Percentiles rank a stretch among this genome's conserved stretches.
phyloP scores from a whole-genome alignment of 441 rosid genomes.

The Populus hybrid region DNA sequence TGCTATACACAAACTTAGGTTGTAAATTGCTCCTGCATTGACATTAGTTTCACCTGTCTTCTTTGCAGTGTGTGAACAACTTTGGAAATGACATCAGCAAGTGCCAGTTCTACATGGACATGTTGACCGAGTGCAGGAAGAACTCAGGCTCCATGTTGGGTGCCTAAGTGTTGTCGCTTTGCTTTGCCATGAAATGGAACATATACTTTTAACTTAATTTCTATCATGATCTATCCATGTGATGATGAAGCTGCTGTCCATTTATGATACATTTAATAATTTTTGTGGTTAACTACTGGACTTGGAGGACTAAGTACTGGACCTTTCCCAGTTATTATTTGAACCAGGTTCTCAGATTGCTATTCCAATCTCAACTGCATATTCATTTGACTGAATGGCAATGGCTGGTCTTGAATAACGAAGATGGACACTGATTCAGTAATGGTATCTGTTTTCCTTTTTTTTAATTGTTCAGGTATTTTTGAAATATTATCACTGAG shows the following conservation, averaged over 20 bases:
- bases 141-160: slow-evolving; percentile 47
- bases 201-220: background rate
- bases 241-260: slow-evolving; percentile 17
- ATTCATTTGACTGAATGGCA: background rate
- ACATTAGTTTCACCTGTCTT: background rate
- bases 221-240: background rate
- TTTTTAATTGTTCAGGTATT: no score
- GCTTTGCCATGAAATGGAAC: slow-evolving; percentile 8
- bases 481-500: no score
- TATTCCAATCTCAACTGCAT: background rate
- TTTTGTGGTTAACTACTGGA: background rate
- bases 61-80: slow-evolving; percentile 64
- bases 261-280: slow-evolving; percentile 17
- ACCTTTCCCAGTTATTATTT: background rate
- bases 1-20: background rate
- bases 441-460: no score
- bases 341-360: background rate
- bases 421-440: background rate
- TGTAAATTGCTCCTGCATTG: background rate
- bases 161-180: slow-evolving; percentile 28
- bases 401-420: background rate
- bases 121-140: slow-evolving; percentile 90
- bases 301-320: background rate
- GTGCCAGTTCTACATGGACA: slow-evolving; percentile 98
- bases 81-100: slow-evolving; percentile 82